A percentile compares a stretch with the other conserved stretches of the same genome.
phyloP scores from a whole-genome alignment of 352 stramenopile species.

The Salisapilia sapeloensis region DNA sequence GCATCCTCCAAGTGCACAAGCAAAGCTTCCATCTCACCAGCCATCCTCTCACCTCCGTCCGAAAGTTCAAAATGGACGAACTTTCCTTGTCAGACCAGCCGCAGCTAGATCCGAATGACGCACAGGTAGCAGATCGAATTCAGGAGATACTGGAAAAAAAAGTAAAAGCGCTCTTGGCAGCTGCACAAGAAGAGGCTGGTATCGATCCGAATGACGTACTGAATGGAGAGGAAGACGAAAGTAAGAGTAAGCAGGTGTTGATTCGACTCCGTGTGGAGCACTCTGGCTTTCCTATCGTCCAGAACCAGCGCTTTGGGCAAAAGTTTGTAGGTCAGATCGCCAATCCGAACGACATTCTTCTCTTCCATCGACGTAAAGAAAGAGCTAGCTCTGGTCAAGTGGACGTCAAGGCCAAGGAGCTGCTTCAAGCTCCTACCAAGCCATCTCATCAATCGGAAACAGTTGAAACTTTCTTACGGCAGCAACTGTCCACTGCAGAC shows the following conservation, averaged over 20 bases:
- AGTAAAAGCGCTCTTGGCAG: conserved; percentile 46
- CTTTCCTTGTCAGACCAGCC: conserved; percentile 77
- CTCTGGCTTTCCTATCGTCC: conserved; percentile 73
- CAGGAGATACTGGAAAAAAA: conserved; percentile 35
- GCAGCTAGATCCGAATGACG: conserved; percentile 84
- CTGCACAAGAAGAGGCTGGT: conserved; percentile 30
- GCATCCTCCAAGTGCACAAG: conserved; percentile 76
- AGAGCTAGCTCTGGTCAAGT: conserved; percentile 20
- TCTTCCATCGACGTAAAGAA: conserved; percentile 64
- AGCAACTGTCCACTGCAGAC: conserved; percentile 39
- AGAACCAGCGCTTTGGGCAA: conserved; percentile 77
- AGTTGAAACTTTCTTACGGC: conserved; percentile 63
- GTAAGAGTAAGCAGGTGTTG: conserved; percentile 41
- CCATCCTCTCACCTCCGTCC: conserved; percentile 78
- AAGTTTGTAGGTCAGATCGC: conserved; percentile 74
- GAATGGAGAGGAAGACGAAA: conserved; percentile 5
- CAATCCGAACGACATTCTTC: conserved; percentile 79
- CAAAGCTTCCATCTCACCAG: conserved; percentile 82
- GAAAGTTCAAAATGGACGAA: conserved; percentile 88
- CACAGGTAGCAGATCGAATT: conserved; percentile 59
- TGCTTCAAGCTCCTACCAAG: conserved; percentile 14
- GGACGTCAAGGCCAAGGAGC: conserved; percentile 8
- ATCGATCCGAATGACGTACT: conserved; percentile 2
- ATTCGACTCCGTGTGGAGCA: conserved; percentile 80
- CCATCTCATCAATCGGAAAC: conserved; percentile 42